A percentile compares a stretch with the other conserved stretches of the same genome.
These are phyloP conservation scores for Cymbomonas tetramitiformis DNA, from an alignment of 139 green algal species.

Conservation along the genomic window DNA sequence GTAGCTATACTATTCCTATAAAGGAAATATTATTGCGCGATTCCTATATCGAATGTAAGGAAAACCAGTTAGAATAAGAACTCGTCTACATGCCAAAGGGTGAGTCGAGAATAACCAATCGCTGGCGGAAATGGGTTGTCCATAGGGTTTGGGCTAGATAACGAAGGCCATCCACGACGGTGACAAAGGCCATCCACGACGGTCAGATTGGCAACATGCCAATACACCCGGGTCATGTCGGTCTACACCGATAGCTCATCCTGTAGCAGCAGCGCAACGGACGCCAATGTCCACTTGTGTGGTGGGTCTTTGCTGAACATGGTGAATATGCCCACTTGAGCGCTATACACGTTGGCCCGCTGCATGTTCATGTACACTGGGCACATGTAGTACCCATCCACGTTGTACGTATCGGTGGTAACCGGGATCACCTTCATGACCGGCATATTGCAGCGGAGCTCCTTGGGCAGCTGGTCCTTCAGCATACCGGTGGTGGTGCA, in stretches of 20 bases:
- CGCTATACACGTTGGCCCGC: constrained; percentile 69
- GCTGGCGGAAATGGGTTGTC: no score
- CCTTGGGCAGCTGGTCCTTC: constrained; percentile 53
- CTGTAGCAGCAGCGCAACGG: constrained; percentile 63
- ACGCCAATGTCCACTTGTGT: constrained; percentile 63
- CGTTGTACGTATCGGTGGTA: constrained; percentile 51
- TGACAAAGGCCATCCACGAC: no score
- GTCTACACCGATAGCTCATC: constrained; percentile 37
- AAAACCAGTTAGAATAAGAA: no score
- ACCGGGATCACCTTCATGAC: constrained; percentile 57
- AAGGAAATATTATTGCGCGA: no score
- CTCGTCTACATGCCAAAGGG: no score
- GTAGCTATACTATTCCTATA: no score
- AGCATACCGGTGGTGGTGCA: constrained; percentile 51
- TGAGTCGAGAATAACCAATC: no score
- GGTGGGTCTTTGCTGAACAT: constrained; percentile 43
- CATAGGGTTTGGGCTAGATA: no score
- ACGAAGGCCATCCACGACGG: no score
- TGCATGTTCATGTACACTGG: constrained; percentile 83
- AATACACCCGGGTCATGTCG: no score
- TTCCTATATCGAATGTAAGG: no score
- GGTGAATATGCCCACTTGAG: constrained; percentile 58
- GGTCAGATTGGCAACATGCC: no score
- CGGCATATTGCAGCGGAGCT: constrained; percentile 63
- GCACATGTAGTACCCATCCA: constrained; percentile 54